A percentile compares a stretch with the other conserved stretches of the same genome.
Conservation (phyloP, 2,329 filamentous ascomycete genomes). For the Aspergillus sp. region DNA sequence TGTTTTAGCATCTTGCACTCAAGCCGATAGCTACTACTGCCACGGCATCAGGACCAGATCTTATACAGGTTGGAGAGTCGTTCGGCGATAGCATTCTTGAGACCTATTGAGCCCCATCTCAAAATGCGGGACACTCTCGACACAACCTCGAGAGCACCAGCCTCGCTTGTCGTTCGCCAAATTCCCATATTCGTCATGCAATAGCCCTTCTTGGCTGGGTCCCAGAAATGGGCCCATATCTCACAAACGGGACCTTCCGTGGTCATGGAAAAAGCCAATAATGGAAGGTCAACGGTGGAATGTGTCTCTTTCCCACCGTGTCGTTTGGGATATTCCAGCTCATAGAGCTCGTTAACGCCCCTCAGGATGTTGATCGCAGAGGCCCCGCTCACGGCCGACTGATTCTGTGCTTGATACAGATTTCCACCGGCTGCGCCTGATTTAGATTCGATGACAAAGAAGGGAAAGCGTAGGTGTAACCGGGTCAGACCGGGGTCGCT, state of each 20-base stretch:
- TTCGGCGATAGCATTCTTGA: background rate
- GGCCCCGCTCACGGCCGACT: constrained; percentile 5
- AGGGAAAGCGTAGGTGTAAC: constrained; percentile 3
- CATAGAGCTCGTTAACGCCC: background rate
- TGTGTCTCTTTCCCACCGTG: background rate
- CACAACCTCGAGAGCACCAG: background rate
- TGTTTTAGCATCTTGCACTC: no score
- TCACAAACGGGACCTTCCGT: constrained; percentile 3
- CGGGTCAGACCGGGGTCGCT: constrained; percentile 3
- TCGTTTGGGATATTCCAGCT: background rate
- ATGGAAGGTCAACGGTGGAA: background rate
- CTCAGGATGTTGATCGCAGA: constrained; percentile 3
- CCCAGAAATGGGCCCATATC: constrained; percentile 6
- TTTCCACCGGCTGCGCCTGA: constrained; percentile 3
- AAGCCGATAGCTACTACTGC: no score
- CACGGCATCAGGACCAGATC: background rate
- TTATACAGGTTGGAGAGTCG: background rate
- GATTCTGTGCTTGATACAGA: constrained; percentile 9
- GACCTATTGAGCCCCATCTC: background rate
- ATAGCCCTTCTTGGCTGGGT: background rate
- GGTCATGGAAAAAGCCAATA: constrained; percentile 6
- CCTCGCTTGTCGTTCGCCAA: background rate
- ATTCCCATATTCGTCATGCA: constrained; percentile 2
- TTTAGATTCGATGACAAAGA: constrained; percentile 8
- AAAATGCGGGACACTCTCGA: background rate